Percentiles rank a stretch among this genome's conserved stretches.
These are phyloP conservation scores for Podospora appendiculata DNA, from an alignment of 495 filamentous ascomycete genomes.

Conservation along the genomic window DNA sequence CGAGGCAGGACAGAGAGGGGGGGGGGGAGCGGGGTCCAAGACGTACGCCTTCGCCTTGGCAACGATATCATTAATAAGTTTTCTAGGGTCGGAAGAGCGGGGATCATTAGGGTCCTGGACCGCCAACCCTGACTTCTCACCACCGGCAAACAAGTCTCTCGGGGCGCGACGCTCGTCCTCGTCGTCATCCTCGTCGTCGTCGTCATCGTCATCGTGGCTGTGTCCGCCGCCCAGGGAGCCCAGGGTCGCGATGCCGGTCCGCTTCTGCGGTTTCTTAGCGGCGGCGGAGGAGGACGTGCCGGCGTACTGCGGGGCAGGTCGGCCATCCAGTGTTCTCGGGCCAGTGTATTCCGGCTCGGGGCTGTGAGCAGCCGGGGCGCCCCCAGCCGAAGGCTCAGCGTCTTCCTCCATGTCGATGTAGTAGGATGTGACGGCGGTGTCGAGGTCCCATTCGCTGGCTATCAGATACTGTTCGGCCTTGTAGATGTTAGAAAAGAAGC, in stretches of 20 bases:
- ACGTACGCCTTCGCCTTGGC: conserved; percentile 72
- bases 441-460: conserved; percentile 62
- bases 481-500: not conserved
- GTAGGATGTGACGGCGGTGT: conserved; percentile 59
- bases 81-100: conserved; percentile 49
- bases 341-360: conserved; percentile 40
- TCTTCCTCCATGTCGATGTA: conserved; percentile 61
- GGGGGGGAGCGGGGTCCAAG: too few species aligned
- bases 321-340: conserved; percentile 47
- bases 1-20: not conserved
- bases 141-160: conserved; percentile 85
- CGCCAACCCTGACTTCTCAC: conserved; percentile 92
- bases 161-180: conserved; percentile 55
- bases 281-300: conserved; percentile 27
- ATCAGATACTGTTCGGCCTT: conserved; percentile 67
- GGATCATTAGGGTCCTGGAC: conserved; percentile 70
- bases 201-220: conserved; percentile 47
- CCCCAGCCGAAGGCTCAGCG: conserved; percentile 31
- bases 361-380: conserved; percentile 13
- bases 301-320: conserved; percentile 39
- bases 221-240: conserved; percentile 42
- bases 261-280: conserved; percentile 34
- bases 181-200: conserved; percentile 51
- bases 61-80: conserved; percentile 69
- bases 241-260: conserved; percentile 49